phyloP scores from a whole-genome alignment of 495 filamentous ascomycete species.

The Penicillium ucsense region DNA sequence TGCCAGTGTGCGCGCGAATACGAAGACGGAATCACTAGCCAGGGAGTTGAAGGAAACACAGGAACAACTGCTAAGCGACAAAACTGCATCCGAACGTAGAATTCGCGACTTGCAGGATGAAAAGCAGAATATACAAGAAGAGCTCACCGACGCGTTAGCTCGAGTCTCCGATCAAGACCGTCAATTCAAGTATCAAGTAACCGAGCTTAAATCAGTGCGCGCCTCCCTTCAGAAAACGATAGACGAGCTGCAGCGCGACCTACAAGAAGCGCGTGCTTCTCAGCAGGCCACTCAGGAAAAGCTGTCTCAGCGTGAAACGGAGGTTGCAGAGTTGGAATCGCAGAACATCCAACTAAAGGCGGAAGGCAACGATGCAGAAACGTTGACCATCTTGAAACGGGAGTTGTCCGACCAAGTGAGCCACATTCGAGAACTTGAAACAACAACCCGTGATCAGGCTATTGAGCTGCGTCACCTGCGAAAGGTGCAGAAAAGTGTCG shows the following conservation, averaged over 20 bases:
- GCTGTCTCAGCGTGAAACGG: slow-evolving; percentile 55
- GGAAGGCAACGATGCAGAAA: slow-evolving; percentile 76
- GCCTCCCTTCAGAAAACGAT: slow-evolving; percentile 56
- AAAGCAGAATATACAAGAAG: slow-evolving; percentile 60
- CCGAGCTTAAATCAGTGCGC: slow-evolving; percentile 62
- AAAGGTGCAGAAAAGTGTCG: slow-evolving; percentile 70
- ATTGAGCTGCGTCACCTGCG: slow-evolving; percentile 71
- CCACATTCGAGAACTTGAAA: slow-evolving; percentile 78
- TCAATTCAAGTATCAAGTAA: slow-evolving; percentile 55
- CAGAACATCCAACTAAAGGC: slow-evolving; percentile 75
- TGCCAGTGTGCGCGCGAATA: slow-evolving; percentile 53
- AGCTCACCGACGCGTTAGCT: slow-evolving; percentile 63
- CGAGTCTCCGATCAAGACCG: slow-evolving; percentile 63
- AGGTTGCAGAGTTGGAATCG: slow-evolving; percentile 64
- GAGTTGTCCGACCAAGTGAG: slow-evolving; percentile 83
- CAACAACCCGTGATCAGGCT: slow-evolving; percentile 67
- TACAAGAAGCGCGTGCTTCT: slow-evolving; percentile 49
- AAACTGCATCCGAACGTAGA: slow-evolving; percentile 59
- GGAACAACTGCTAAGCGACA: slow-evolving; percentile 56
- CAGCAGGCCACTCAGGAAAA: slow-evolving; percentile 58
- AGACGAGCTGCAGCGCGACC: slow-evolving; percentile 62
- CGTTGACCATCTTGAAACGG: slow-evolving; percentile 67
- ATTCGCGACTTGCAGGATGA: slow-evolving; percentile 63
- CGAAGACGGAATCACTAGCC: slow-evolving; percentile 62
- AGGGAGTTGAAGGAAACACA: slow-evolving; percentile 63